These are phyloP conservation scores for Lentithecium fluviatile DNA, from an alignment of 495 filamentous ascomycete species.

Conservation along the genomic window DNA sequence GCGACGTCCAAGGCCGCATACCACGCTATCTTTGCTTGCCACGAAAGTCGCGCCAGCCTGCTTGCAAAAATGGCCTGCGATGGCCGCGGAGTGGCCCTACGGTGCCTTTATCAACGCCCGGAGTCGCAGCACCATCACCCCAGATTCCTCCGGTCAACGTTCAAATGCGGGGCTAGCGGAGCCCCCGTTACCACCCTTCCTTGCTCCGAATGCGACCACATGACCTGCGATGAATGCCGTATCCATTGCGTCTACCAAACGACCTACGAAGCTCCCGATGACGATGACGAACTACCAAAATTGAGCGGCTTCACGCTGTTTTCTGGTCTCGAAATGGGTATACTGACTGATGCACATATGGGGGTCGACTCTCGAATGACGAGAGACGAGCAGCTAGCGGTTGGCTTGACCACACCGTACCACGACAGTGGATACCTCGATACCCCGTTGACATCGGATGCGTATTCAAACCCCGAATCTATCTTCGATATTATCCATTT, in stretches of 20 bases:
- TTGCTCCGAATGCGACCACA: conserved; percentile 11
- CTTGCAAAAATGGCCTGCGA: conserved; percentile 19
- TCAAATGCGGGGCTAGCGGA: not conserved
- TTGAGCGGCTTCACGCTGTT: conserved; percentile 20
- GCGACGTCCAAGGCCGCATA: conserved; percentile 13
- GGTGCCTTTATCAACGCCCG: not conserved
- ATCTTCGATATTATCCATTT: conserved; percentile 17
- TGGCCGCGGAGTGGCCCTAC: conserved; percentile 13
- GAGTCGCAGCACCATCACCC: conserved; percentile 5
- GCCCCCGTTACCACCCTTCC: not conserved
- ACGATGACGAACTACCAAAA: conserved; percentile 19
- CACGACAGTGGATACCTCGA: conserved; percentile 25
- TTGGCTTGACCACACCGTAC: not conserved
- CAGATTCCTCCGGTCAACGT: not conserved
- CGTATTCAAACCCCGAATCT: not conserved
- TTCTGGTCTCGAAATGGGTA: conserved; percentile 7
- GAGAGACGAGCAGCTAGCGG: not conserved
- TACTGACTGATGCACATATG: conserved; percentile 12
- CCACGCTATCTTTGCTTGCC: conserved; percentile 3
- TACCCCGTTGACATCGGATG: conserved; percentile 1
- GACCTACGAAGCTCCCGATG: conserved; percentile 7
- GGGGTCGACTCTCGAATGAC: not conserved
- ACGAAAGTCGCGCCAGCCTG: conserved; percentile 10
- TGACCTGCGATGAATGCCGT: conserved; percentile 28
- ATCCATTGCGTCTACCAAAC: conserved; percentile 24